Evolutionary conservation across 441 rosid genomes (phyloP), one percentile per base, ranked within the genome.

Genomic region (California macrophylla): DNA sequence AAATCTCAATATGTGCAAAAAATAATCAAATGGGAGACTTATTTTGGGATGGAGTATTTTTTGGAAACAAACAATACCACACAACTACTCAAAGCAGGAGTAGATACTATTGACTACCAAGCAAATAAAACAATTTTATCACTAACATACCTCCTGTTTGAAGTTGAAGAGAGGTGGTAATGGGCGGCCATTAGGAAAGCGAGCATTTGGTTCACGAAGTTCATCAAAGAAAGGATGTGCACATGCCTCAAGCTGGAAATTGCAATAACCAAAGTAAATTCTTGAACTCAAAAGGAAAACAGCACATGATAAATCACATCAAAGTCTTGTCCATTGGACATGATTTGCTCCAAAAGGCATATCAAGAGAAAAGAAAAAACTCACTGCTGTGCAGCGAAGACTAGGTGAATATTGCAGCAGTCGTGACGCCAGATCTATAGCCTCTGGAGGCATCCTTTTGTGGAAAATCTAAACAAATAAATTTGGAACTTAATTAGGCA

Each of bases 381-480:
- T 82, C 25, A 87, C 92, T 15, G 92, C 90, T 15, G 88, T 82
- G 73, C 84, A 85, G 15, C 92, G 88, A 63, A 87, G 85, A 61
- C 88, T 85, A 2, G 92, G 92, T 60, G 92, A 83, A 65, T 87
- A 87, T 13, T 87, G 92, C 68, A 87, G 86, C 67, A 87, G 88
- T 72, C 92, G 82, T 28, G 92, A 87, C 23, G 88, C 83, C 10
- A 87, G 89, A 72, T 87, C 92, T 71, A 85, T 83, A 12, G 92
- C 92, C 79, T 87, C 90, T 21, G 92, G 89, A 76, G 92, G 92
- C 92, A 87, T 87, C 66, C 88, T 73, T 70, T 85, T 87, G 75
- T 84, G 87, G 76, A 87, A 87, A 69, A 87, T 80, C 90, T 87
- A 67, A 26, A 72, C 66, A 40, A 68, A 24, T 24, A 25, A 25